Evolutionary conservation across 768 basidiomycete species (phyloP), one percentile per base, ranked within the genome.

Genomic region (Boletus rubropictus): DNA sequence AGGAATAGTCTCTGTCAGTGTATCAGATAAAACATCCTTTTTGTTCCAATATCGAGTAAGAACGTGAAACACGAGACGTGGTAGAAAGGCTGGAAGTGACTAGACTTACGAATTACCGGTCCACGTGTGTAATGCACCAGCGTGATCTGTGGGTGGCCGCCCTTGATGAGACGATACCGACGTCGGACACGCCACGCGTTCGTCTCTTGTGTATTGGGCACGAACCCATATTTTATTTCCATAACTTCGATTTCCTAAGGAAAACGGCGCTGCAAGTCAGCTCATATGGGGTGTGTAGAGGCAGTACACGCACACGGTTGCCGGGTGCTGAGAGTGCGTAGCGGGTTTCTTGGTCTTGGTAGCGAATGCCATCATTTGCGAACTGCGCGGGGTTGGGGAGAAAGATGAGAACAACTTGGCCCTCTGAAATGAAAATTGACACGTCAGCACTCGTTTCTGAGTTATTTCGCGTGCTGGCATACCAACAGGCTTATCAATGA

Each of bases 401-500:
- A 66, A 77, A 89, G 37, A 90, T 65, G n/a, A 90, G 74, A 29
- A 75, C 70, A 25, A 82, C 67, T 56, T 81, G 75, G 0, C 84
- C 85, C 57, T 87, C 87, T 86, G 45, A 8, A 11, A 25, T 38
- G 9, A 14, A 43, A 46, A 21, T 15, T 1, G 35, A 22, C 5
- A 24, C 10, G 28, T 50, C 15, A 56, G 46, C 22, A 8, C 35
- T 22, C 11, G 42, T 27, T 31, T 27, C 22, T 12, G 20, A 18
- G 27, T 11, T 25, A 6, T 25, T 22, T 28, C 27, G 18, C 29
- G 24, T 38, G 39, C 37, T 44, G 20, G 37, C 79, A 45, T 45
- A 86, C 88, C 88, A 56, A 67, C 55, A 27, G 88, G 87, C 54
- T 84, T 85, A 73, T 91, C 89, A 29, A 91, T 77, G 56, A 79